Conservation (phyloP, 2,329 filamentous ascomycete species). For the Cordyceps fumosorosea region DNA sequence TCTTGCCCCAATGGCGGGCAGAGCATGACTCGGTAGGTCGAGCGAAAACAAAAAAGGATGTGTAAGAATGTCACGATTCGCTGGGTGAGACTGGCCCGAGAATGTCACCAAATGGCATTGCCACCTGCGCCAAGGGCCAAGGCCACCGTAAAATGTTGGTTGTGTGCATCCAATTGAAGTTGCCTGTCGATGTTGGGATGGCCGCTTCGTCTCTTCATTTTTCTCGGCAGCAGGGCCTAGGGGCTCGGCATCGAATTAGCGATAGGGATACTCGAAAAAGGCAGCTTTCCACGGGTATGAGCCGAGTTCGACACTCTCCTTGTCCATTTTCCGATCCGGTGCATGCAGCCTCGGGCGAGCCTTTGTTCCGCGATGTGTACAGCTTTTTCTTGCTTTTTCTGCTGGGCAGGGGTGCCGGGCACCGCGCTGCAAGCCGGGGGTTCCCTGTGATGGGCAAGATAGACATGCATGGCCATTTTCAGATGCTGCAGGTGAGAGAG, state of each 20-base stretch:
- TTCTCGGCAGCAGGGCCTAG: not conserved
- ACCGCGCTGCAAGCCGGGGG: not conserved
- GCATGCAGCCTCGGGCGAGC: not conserved
- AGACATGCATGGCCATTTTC: not conserved
- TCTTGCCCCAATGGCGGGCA: not conserved
- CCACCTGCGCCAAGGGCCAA: not conserved
- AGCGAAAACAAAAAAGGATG: not conserved
- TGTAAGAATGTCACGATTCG: not conserved
- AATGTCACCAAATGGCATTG: not conserved
- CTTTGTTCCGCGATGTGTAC: not conserved
- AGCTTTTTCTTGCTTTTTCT: not conserved
- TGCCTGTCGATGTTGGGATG: not conserved
- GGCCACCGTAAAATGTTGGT: not conserved
- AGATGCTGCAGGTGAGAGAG: conserved; percentile 6
- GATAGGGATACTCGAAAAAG: not conserved
- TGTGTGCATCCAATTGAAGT: not conserved
- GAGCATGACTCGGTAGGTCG: not conserved
- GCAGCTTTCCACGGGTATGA: not conserved
- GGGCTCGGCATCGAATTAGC: not conserved
- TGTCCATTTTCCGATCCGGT: conserved; percentile 1
- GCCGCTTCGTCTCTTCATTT: not conserved
- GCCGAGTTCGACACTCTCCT: not conserved
- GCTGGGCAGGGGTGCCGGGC: not conserved
- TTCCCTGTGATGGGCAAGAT: not conserved
- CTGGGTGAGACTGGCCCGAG: not conserved